Conservation (phyloP, 2,329 filamentous ascomycete species). For the Colletotrichum graminicola region DNA sequence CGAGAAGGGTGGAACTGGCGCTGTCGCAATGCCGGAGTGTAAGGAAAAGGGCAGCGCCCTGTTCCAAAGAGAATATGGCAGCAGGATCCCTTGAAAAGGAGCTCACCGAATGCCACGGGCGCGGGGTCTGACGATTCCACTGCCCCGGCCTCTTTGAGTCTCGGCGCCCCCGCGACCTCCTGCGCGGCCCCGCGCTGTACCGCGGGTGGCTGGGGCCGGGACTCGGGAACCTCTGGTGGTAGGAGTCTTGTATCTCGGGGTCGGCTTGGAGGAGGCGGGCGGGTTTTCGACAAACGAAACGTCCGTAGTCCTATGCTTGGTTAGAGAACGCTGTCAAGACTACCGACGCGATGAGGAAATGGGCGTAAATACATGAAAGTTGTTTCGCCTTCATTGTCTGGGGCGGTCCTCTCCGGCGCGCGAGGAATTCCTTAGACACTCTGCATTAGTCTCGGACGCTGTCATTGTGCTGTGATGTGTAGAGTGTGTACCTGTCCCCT, state of each 20-base stretch:
- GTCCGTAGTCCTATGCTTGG: slow-evolving; percentile 79
- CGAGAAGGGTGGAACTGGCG: not conserved
- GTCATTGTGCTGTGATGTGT: not conserved
- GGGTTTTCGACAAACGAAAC: slow-evolving; percentile 93
- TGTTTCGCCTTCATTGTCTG: slow-evolving; percentile 72
- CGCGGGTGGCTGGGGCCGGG: slow-evolving; percentile 58
- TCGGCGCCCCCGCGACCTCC: slow-evolving; percentile 47
- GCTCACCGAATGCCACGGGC: slow-evolving; percentile 59
- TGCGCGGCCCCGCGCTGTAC: slow-evolving; percentile 48
- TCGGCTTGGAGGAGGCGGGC: slow-evolving; percentile 64
- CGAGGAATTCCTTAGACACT: slow-evolving; percentile 11
- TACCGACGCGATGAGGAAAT: too few relatives aligned
- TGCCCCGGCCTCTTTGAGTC: slow-evolving; percentile 56
- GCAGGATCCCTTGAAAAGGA: not conserved
- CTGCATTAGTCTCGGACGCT: not conserved
- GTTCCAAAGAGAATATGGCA: not conserved
- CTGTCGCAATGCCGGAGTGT: not conserved
- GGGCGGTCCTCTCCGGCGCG: slow-evolving; percentile 46
- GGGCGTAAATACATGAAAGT: slow-evolving; percentile 77
- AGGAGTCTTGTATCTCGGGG: slow-evolving; percentile 59
- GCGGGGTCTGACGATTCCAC: slow-evolving; percentile 60
- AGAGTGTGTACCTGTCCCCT: slow-evolving; percentile 13
- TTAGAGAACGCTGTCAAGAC: slow-evolving; percentile 42
- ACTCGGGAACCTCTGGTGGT: slow-evolving; percentile 58
- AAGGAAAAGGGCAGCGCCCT: not conserved